Evolutionary conservation across 164 flowering plant genomes (phyloP), one percentile per base, ranked within the genome.

Genomic region (Nymphaea thermarum): DNA sequence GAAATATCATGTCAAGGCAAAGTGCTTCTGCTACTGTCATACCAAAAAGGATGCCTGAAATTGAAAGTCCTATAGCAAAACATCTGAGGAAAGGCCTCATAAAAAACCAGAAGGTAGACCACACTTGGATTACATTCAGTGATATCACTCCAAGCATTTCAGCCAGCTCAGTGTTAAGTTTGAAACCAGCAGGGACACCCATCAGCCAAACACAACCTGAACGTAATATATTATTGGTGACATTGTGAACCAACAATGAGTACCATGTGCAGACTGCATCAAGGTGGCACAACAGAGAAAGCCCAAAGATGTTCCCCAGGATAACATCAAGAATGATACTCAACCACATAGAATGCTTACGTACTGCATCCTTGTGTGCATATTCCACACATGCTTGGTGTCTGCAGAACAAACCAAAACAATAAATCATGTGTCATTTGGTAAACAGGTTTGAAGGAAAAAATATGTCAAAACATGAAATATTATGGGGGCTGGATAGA

Each of bases 101-200:
- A 69, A 78, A 82, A 71, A 75, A 70, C 93, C 94, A 87, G 17
- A 92, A 81, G 5, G 98, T 86, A 68, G 97, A 90, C 98, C 99
- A 95, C 55, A 92, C 86, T 69, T 92, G 99, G 69, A 92, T 88
- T 2, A 80, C 84, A 83, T 86, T 86, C 15, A 95, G 87, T 67
- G 95, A 90, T 16, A 87, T 64, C 78, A 85, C 81, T 71, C 98
- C 95, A 71, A 95, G 78, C 68, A 93, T 74, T 68, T 80, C 83
- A 6, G 99, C 99, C 63, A 92, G 80, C 77, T 92, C 98, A 3
- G 86, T 89, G 76, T 92, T 92, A 77, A 95, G 80, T 80, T 95
- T 92, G 77, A 95, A 95, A 73, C 99, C 98, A 25, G 99, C 99
- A 15, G 98, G 99, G 63, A 84, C 87, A 72, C 97, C 99, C 98